Base-by-base conservation (phyloP, 2,329 filamentous ascomycete genomes). In the Dactylellina parvicollis region DNA sequence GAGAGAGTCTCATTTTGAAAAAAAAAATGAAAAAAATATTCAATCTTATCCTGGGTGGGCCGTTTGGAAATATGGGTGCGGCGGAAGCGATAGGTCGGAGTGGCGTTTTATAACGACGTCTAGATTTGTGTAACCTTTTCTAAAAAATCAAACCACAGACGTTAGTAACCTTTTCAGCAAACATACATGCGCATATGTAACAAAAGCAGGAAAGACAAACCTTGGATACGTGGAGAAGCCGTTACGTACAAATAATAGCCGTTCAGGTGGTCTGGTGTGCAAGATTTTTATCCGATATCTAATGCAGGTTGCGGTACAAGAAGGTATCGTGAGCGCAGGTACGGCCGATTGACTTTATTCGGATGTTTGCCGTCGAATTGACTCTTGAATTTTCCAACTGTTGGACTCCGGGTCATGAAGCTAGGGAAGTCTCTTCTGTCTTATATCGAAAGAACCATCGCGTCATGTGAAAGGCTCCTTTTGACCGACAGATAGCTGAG, bases 1-100 rank as follows among this genome's bases (percentile, higher is more conserved):
- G 20, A 10, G 54, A 52, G 44, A 69, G 46, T 38, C 55, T 69
- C 64, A 69, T 69, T 16, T 38, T 40, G 18, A 30, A 30, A 55
- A 46, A n/a, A 24, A 30, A n/a, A n/a, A n/a, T n/a, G n/a, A n/a
- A n/a, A n/a, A n/a, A n/a, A n/a, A n/a, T n/a, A n/a, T 60, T 3
- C 20, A 36, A 50, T 49, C 52, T 65, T 59, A 67, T 67, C 52
- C 52, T 24, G 20, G 44, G 10, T 22, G 56, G 62, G 42, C 32
- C 52, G 34, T 26, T 52, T 59, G 54, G 42, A 32, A 34, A 10
- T 9, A 20, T 49, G 24, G 32, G 12, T 42, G 50, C 34, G 50
- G 49, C 36, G 61, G 52, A 24, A 54, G 32, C 34, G 46, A 59
- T 8, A 52, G 52, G 55, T 44, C n/a, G n/a, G n/a, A n/a, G n/a